Conservation (phyloP, 805 yeast genomes). For the Metschnikowia koreensis region DNA sequence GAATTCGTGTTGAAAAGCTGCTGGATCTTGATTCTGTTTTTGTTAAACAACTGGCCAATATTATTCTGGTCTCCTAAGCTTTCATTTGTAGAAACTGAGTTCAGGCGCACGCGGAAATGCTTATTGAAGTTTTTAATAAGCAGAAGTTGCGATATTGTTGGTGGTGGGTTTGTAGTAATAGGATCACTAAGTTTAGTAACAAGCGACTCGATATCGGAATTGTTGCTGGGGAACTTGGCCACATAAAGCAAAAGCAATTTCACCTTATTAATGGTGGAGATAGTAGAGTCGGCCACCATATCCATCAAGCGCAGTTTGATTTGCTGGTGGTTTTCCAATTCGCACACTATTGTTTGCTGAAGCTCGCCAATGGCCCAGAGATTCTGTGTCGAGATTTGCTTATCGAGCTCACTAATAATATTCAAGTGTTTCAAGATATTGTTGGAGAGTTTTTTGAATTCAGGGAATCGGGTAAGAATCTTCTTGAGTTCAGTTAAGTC, state of each 20-base stretch:
- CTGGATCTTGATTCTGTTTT: slow-evolving; percentile 30
- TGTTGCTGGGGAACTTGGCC: slow-evolving; percentile 56
- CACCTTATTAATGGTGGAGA: slow-evolving; percentile 58
- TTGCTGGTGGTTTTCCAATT: slow-evolving; percentile 32
- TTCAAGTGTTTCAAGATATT: slow-evolving; percentile 93
- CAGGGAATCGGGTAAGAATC: slow-evolving; percentile 91
- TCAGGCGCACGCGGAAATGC: slow-evolving; percentile 5
- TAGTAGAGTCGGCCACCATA: slow-evolving; percentile 43
- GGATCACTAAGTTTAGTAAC: slow-evolving; percentile 30
- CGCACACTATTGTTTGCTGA: slow-evolving; percentile 79
- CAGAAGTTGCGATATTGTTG: slow-evolving; percentile 32
- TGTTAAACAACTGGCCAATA: slow-evolving; percentile 32
- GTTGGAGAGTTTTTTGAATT: slow-evolving; percentile 80
- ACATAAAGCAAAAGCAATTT: slow-evolving; percentile 74
- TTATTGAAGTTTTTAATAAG: slow-evolving; percentile 22
- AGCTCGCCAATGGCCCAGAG: slow-evolving; percentile 86
- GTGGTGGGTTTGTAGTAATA: slow-evolving; percentile 27
- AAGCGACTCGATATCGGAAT: slow-evolving; percentile 25
- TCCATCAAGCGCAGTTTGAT: slow-evolving; percentile 54
- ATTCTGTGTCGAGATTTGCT: slow-evolving; percentile 58
- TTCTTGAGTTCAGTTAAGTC: slow-evolving; percentile 87
- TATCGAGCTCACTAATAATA: slow-evolving; percentile 81
- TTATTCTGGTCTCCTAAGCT: slow-evolving; percentile 13
- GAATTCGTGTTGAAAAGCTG: slow-evolving; percentile 29
- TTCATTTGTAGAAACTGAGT: not conserved